Percentiles rank a stretch among this genome's conserved stretches.
These are phyloP conservation scores for Escallonia herrerae DNA, from an alignment of 129 eudicot genomes.

Conservation along the genomic window DNA sequence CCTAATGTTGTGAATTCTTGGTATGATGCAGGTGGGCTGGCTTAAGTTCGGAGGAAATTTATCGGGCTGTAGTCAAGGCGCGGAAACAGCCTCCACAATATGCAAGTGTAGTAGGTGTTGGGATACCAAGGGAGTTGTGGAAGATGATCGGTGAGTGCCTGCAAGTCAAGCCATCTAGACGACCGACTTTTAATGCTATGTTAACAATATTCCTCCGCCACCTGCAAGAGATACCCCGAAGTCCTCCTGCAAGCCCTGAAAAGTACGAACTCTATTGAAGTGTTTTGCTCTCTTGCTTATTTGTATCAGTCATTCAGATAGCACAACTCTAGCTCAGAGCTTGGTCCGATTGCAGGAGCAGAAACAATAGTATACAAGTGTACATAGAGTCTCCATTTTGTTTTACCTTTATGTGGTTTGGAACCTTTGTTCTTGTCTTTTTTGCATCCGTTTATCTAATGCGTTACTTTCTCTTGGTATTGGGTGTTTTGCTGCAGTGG, in stretches of 20 bases:
- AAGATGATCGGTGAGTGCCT: constrained; percentile 98
- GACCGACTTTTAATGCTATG: constrained; percentile 94
- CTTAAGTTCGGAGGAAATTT: constrained; percentile 84
- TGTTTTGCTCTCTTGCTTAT: background rate
- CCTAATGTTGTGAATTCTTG: background rate
- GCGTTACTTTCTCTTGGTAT: too few species aligned
- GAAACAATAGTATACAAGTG: too few species aligned
- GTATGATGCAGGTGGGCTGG: constrained; percentile 84
- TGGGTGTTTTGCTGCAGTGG: too few species aligned
- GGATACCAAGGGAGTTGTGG: constrained; percentile 96
- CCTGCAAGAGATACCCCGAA: constrained; percentile 89
- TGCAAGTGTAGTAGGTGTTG: constrained; percentile 97
- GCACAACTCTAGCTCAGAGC: background rate
- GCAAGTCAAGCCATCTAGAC: constrained; percentile 76
- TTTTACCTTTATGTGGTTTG: too few species aligned
- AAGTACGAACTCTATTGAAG: constrained; percentile 38
- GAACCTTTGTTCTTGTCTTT: too few species aligned
- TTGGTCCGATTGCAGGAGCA: background rate
- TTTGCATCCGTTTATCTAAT: too few species aligned
- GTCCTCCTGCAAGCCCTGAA: constrained; percentile 93
- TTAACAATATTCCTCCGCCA: constrained; percentile 77
- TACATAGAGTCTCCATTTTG: too few species aligned
- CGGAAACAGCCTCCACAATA: constrained; percentile 90
- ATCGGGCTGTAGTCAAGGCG: constrained; percentile 69
- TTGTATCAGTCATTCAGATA: background rate